phyloP scores from a whole-genome alignment of 202 grass and related monocot species.

The Digitaria exilis region DNA sequence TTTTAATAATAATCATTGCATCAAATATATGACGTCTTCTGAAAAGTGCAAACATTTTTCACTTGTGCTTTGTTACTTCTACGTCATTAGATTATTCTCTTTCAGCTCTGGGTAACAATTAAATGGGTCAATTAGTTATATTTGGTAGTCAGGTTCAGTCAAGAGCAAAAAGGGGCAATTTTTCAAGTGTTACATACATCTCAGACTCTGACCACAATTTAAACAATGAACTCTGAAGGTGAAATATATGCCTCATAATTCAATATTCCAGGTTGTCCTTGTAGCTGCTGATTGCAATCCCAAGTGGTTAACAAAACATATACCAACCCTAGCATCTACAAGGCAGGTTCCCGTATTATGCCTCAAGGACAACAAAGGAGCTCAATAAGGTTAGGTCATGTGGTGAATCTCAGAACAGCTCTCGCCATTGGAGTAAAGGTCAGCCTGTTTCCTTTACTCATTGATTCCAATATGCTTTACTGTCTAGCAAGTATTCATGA shows the following conservation, averaged over 20 bases:
- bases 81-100: constrained; percentile 10
- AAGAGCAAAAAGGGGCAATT: background rate
- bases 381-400: constrained; percentile 76
- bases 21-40: background rate
- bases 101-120: background rate
- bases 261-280: constrained; percentile 61
- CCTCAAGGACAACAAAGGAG: constrained; percentile 83
- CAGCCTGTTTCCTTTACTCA: constrained; percentile 26
- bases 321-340: constrained; percentile 60
- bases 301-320: constrained; percentile 83
- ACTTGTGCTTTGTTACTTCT: background rate
- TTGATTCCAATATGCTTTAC: background rate
- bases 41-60: background rate
- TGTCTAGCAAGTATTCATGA: background rate
- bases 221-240: background rate
- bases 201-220: background rate
- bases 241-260: background rate
- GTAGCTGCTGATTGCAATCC: constrained; percentile 76
- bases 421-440: constrained; percentile 82
- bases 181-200: background rate
- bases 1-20: background rate
- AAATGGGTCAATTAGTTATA: background rate
- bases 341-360: constrained; percentile 67
- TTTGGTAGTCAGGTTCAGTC: background rate
- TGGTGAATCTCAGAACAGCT: constrained; percentile 71